These are phyloP conservation scores for Boehmeria nivea DNA, from an alignment of 306 rosid genomes.

Conservation along the genomic window DNA sequence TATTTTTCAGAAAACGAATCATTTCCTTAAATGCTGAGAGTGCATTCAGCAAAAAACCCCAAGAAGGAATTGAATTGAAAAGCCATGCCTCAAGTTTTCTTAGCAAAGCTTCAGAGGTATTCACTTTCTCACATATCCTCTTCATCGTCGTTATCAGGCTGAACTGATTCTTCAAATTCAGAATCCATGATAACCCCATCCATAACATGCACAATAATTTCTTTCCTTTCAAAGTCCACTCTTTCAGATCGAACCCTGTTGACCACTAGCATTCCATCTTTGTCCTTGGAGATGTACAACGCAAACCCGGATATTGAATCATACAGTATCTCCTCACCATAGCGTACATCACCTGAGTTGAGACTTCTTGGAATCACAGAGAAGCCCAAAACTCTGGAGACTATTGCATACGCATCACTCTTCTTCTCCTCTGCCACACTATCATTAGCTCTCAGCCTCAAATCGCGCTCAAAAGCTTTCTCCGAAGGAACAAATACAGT, in stretches of 20 bases:
- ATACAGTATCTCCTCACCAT: conserved; percentile 38
- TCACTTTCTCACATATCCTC: conserved; percentile 4
- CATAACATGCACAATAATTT: conserved; percentile 60
- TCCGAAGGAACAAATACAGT: conserved; percentile 79
- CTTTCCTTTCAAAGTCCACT: conserved; percentile 47
- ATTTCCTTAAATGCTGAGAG: no score
- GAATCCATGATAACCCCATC: conserved; percentile 89
- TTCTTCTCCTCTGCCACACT: conserved; percentile 45
- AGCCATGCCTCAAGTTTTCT: background rate
- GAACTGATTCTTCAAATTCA: conserved; percentile 59
- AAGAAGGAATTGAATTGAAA: no score
- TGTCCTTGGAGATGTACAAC: conserved; percentile 46
- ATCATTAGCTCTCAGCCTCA: conserved; percentile 34
- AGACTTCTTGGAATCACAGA: conserved; percentile 60
- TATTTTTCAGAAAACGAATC: no score
- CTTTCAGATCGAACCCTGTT: conserved; percentile 55
- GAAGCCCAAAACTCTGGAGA: conserved; percentile 66
- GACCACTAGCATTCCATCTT: conserved; percentile 60
- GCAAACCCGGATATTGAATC: conserved; percentile 78
- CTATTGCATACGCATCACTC: conserved; percentile 59
- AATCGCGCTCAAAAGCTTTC: conserved; percentile 64
- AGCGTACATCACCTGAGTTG: conserved; percentile 34
- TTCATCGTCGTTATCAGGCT: conserved; percentile 33
- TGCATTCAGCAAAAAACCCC: no score
- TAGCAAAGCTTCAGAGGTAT: no score